These are phyloP conservation scores for Metschnikowia aberdeeniae DNA, from an alignment of 805 yeast species.

Conservation along the genomic window DNA sequence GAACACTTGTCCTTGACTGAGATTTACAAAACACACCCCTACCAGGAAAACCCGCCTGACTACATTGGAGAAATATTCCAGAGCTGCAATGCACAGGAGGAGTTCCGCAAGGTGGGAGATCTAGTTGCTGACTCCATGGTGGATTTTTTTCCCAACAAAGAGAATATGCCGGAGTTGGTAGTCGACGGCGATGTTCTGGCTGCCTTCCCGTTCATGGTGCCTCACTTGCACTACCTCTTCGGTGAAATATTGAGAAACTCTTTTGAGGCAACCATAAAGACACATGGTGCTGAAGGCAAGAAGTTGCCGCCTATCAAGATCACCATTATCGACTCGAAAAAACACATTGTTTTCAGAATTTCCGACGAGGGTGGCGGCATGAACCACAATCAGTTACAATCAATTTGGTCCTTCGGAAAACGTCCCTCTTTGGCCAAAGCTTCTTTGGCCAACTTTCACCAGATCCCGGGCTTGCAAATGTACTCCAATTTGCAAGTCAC, in stretches of 20 bases:
- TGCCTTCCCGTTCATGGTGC: conserved; percentile 75
- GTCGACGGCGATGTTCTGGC: conserved; percentile 71
- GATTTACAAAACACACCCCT: conserved; percentile 49
- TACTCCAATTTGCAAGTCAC: conserved; percentile 42
- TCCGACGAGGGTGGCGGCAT: conserved; percentile 93
- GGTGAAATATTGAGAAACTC: conserved; percentile 88
- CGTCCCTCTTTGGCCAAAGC: conserved; percentile 54
- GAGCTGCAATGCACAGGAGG: conserved; percentile 68
- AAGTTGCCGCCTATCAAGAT: conserved; percentile 74
- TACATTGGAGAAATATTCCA: conserved; percentile 77
- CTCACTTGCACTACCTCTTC: conserved; percentile 80
- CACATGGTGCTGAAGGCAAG: conserved; percentile 24
- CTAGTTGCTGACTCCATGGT: conserved; percentile 49
- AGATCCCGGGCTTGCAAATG: conserved; percentile 57
- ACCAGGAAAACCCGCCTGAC: conserved; percentile 48
- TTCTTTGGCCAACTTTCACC: conserved; percentile 63
- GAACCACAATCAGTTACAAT: conserved; percentile 49
- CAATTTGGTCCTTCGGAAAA: conserved; percentile 87
- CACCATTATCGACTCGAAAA: conserved; percentile 62
- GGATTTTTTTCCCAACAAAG: conserved; percentile 46
- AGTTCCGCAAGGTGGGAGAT: conserved; percentile 52
- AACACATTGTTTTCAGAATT: conserved; percentile 68
- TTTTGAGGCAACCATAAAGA: conserved; percentile 69
- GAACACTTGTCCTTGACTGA: conserved; percentile 81
- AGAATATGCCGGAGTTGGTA: conserved; percentile 65